Conservation (phyloP, 805 yeast species). For the Starmera amethionina region DNA sequence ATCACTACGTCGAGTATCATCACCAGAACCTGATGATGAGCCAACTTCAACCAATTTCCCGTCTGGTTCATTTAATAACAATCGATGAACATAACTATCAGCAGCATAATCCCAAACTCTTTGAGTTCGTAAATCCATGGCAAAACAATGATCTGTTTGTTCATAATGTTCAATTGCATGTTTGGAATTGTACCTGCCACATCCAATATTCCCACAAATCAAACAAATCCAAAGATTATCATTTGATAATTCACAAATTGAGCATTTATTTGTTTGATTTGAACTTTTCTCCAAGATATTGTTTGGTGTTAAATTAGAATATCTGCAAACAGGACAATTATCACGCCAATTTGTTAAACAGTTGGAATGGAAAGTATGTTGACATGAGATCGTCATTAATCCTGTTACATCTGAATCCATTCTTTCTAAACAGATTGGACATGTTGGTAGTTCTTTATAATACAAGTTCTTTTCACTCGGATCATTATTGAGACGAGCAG, state of each 20-base stretch:
- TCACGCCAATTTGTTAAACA: conserved; percentile 85
- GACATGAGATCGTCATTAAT: conserved; percentile 79
- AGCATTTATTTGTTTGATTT: conserved; percentile 32
- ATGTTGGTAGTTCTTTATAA: conserved; percentile 67
- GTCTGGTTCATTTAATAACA: conserved; percentile 76
- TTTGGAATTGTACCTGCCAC: conserved; percentile 77
- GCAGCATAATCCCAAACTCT: conserved; percentile 94
- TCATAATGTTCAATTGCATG: conserved; percentile 82
- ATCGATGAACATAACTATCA: conserved; percentile 80
- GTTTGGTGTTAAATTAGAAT: conserved; percentile 36
- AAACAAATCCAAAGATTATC: conserved; percentile 81
- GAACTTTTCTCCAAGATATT: conserved; percentile 15
- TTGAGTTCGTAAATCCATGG: conserved; percentile 79
- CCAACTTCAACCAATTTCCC: conserved; percentile 78
- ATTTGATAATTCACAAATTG: conserved; percentile 36
- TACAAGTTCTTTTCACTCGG: conserved; percentile 6
- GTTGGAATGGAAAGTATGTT: conserved; percentile 86
- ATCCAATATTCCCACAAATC: conserved; percentile 86
- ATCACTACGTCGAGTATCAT: not conserved
- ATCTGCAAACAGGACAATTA: conserved; percentile 84
- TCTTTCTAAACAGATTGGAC: conserved; percentile 87
- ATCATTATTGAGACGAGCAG: too few relatives aligned
- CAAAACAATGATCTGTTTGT: conserved; percentile 74
- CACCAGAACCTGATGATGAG: conserved; percentile 4
- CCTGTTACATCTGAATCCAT: conserved; percentile 80